Evolutionary conservation across 345 rosid species (phyloP), one percentile per base, ranked within the genome.

Genomic region (Sonneratia caseolaris): DNA sequence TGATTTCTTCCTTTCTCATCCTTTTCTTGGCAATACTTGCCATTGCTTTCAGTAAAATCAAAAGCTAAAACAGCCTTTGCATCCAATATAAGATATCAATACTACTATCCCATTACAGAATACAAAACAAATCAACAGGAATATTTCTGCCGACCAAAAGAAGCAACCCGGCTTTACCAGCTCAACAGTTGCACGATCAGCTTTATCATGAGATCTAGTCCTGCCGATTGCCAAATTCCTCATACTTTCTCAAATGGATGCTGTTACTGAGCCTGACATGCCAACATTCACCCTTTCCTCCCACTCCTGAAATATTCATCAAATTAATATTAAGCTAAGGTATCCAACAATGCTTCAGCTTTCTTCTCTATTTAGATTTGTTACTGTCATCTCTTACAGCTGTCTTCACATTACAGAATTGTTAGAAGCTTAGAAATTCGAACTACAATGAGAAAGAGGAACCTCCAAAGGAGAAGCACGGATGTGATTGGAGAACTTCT

Each of bases 131-230:
- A 57, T n/a, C 24, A n/a, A 57, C n/a, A n/a, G n/a, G n/a, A n/a
- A n/a, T n/a, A n/a, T n/a, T n/a, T n/a, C n/a, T n/a, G 15, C 10
- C 27, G 5, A 64, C 6, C n/a, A 68, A 1, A 37, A 7, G 38
- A 43, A 45, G 14, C 36, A 36, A 2, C 24, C 19, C 4, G 27
- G 64, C 18, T 51, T 75, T 51, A 94, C 98, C 97, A 89, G 96
- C 83, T 95, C 99, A 71, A 86, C 96, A 12, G 99, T 95, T n/a
- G 99, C 99, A 36, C 96, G 92, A 69, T 95, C 97, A 0, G 96
- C 93, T 81, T 92, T 95, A 77, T 95, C 99, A 8, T 84, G 88
- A 49, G 80, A 84, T 76, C 73, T 92, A 59, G 83, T 86, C 76
- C 86, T 89, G 5, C 97, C 97, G 49, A 86, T 90, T 47, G 97